Percentiles rank a stretch among this genome's conserved stretches.
These are phyloP conservation scores for baker's yeast (Saccharomyces cerevisiae) DNA, from an alignment of 805 yeast genomes.

Conservation along the genomic window DNA sequence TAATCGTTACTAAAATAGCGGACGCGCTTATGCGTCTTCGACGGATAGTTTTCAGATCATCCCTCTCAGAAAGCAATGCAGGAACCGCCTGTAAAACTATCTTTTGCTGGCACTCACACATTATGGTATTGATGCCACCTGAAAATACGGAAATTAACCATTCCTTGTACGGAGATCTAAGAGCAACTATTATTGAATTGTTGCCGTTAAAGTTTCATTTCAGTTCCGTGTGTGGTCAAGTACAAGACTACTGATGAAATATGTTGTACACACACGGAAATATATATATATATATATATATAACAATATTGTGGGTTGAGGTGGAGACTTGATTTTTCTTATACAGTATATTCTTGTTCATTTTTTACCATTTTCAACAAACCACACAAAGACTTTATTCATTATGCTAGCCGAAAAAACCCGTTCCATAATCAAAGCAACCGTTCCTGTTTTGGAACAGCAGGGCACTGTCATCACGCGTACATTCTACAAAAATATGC, in stretches of 20 bases:
- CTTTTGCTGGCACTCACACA: not conserved
- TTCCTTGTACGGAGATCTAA: not conserved
- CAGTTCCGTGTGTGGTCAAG: not conserved
- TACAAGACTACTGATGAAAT: not conserved
- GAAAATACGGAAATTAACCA: not conserved
- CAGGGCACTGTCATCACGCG: conserved; percentile 49
- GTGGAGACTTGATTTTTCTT: not conserved
- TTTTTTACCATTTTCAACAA: not conserved
- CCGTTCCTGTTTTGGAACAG: conserved; percentile 49
- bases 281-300: not conserved
- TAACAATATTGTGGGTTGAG: not conserved
- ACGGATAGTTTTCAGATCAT: not conserved
- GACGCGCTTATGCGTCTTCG: not conserved
- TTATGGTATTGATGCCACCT: not conserved
- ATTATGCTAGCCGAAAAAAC: conserved; percentile 29
- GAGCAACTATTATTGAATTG: not conserved
- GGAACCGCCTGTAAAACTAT: not conserved
- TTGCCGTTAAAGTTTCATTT: not conserved
- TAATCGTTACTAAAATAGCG: not conserved
- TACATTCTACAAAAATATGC: conserved; percentile 48
- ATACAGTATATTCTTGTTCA: not conserved
- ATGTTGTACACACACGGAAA: too few relatives aligned
- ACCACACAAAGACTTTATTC: not conserved
- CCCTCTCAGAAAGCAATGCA: not conserved
- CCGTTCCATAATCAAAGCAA: conserved; percentile 35